Base-by-base conservation (phyloP, 2,329 filamentous ascomycete genomes). In the Phoma sp. region DNA sequence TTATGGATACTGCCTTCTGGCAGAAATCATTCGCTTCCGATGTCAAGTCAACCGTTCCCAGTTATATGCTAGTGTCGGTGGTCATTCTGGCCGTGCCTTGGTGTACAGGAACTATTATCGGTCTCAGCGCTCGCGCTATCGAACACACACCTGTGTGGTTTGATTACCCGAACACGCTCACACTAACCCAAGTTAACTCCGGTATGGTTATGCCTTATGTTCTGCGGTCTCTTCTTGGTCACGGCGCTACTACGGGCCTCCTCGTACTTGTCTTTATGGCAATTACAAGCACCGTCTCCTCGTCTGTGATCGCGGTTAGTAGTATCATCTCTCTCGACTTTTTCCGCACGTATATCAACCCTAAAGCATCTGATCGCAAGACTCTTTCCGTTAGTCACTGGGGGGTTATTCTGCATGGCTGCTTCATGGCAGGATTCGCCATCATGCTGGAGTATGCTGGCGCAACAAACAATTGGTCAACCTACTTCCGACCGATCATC, bases 271-370 rank as follows among this genome's bases (percentile, higher is more conserved):
- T 78, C 1, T 80, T 80, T 68, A 79, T 79, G 77, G 76, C 76
- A 3, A 74, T 77, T 14, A 80, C 78, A 0, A 72, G 67, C 18
- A 73, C 72, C 1, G 76, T 77, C 15, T 74, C 64, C 4, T 74
- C 77, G 0, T 76, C 79, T 45, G 67, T 78, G 5, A 78, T 80
- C n/a, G 76, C 92, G 2, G 90, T 93, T 1, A 92, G 89, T 5
- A 92, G 89, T 5, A 93, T 96, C 73, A 86, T 88, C 74, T 93
- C 91, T 0, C 95, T 93, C 71, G 91, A 96, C 68, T 82, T 93
- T 60, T 96, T 93, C 77, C 87, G 91, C 53, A 91, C 90, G 0
- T 96, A 96, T 72, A 84, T 96, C 77, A 88, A 93, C 57, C 91
- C 91, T 0, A 71, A 78, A 0, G 91, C 92, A 5, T 87, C 83